Evolutionary conservation across 495 filamentous ascomycete genomes (phyloP), one percentile per base, ranked within the genome.

Genomic region (Aspergillus cristatus): DNA sequence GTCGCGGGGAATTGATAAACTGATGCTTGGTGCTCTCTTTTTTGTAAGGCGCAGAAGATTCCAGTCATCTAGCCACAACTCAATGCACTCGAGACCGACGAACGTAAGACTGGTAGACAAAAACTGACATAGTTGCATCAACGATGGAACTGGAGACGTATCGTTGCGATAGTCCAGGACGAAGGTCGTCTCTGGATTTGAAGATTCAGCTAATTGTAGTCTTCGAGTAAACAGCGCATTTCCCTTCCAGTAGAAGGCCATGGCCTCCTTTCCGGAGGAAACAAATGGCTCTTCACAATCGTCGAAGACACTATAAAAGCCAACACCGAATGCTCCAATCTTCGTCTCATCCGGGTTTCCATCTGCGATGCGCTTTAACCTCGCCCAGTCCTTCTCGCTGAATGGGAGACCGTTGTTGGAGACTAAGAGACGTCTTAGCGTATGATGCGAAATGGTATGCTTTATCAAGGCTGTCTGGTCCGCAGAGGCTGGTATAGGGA

Each of bases 161-260:
- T 76, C 75, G 47, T 89, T 94, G 55, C 93, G 76, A 55, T 94
- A 94, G 45, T 96, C 86, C 17, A 99, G 71, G 15, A 94, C 75
- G 50, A 99, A 99, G 32, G 82, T 82, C 3, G 93, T 99, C 39
- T 87, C 79, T 11, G 67, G 65, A 43, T 70, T 66, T 33, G 86
- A 68, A 6, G 69, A 67, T 33, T 72, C 66, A 3, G 82, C 75
- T 5, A 96, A 53, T 52, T 79, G 78, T 22, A 86, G 62, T 35
- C 81, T 76, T 48, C 86, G 80, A 3, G 93, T 99, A 54, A 91
- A 96, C 3, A 99, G 70, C 6, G 84, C 83, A 57, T 96, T 94
- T 13, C 80, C 84, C 57, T 94, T 96, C 93, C 93, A 99, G 62
- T 95, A 97, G 56, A 99, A 99, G 8, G 90, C 90, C 84, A 99